Evolutionary conservation across 768 basidiomycete species (phyloP), one percentile per base, ranked within the genome.

Genomic region (Hortiboletus campestris): DNA sequence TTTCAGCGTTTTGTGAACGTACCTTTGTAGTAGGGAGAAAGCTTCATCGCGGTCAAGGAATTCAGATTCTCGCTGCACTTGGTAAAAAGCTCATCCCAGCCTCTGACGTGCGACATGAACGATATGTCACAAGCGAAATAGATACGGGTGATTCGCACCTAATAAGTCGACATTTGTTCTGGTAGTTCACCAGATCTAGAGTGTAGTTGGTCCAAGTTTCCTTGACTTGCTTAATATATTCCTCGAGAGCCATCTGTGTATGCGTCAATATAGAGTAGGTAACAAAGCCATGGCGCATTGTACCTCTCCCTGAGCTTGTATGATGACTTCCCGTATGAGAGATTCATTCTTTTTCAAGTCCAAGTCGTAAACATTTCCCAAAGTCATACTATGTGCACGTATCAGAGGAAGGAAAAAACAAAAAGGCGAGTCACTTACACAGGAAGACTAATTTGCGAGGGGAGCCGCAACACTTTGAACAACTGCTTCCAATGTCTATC

Each of bases 1-100:
- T n/a, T 32, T 20, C 9, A 6, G 10, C 11, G 10, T 8, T 9
- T 10, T 1, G 13, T 44, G 5, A 5, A 53, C 77, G 46, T 25
- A 89, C 92, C 94, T 81, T 97, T 95, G 74, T 98, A 98, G 68
- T 98, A 98, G 0, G 97, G 97, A 9, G 97, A 99, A 29, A 97
- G 73, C 68, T 95, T 96, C 97, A 99, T 99, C 2, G 97, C 95
- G 3, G 85, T 84, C 39, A 99, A 80, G 1, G 96, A 98, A 67
- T 97, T 98, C 65, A 98, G 68, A 67, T 99, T 97, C 73, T 99
- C 97, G 62, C 92, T 86, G 70, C 97, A 98, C 73, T 97, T 98
- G 73, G 83, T 93, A 76, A 98, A 96, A 28, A 97, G 78, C 49
- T 98, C 95, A 67, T 98, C 95, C 94, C 94, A 98, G 19, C 93